phyloP scores from a whole-genome alignment of 805 yeast species.

The Candida ficus region DNA sequence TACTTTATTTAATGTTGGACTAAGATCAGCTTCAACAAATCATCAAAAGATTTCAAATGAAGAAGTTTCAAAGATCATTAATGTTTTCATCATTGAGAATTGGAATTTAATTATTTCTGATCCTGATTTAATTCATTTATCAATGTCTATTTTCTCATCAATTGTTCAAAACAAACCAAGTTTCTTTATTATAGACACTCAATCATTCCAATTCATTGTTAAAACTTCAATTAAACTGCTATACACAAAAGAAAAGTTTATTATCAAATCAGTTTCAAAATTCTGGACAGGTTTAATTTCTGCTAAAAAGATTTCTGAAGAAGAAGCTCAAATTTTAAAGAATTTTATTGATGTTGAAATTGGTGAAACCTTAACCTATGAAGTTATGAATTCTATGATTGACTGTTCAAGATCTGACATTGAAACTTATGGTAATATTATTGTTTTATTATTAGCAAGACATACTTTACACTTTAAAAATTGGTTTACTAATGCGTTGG shows the following conservation, averaged over 20 bases:
- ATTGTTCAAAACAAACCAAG: conserved; percentile 46
- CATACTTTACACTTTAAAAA: conserved; percentile 41
- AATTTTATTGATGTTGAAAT: conserved; percentile 26
- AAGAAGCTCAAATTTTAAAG: conserved; percentile 34
- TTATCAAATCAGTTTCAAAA: conserved; percentile 43
- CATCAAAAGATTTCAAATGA: conserved; percentile 9
- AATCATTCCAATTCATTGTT: conserved; percentile 23
- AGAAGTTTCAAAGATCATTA: conserved; percentile 15
- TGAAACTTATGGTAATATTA: conserved; percentile 49
- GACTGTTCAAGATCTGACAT: conserved; percentile 53
- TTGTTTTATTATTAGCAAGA: conserved; percentile 45
- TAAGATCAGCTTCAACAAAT: conserved; percentile 1
- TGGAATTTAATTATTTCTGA: conserved; percentile 36
- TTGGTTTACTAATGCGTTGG: conserved; percentile 39
- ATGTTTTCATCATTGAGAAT: conserved; percentile 15
- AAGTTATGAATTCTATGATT: conserved; percentile 39
- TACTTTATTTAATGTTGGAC: conserved; percentile 16
- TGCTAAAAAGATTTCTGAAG: conserved; percentile 40
- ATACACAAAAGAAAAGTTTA: conserved; percentile 42
- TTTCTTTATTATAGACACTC: conserved; percentile 34
- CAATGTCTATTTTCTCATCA: conserved; percentile 46
- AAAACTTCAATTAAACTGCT: conserved; percentile 27
- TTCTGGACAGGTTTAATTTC: conserved; percentile 48
- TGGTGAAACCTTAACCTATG: conserved; percentile 29
- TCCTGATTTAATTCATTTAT: conserved; percentile 53